Percentiles rank a stretch among this genome's conserved stretches.
Conservation (phyloP, 2,329 filamentous ascomycete genomes). For the Exophiala sp. region DNA sequence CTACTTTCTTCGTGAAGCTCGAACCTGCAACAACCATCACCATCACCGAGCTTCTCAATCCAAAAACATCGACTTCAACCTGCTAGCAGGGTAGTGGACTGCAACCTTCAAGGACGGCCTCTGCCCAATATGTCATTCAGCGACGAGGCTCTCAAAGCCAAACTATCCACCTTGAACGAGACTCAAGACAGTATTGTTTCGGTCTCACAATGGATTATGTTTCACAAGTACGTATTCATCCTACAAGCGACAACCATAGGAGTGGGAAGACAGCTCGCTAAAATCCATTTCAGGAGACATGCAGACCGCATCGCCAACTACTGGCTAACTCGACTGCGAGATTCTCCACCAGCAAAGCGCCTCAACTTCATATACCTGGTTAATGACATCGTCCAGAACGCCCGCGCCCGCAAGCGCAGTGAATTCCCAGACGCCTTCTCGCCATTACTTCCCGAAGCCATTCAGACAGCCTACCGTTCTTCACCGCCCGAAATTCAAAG, state of each 20-base stretch:
- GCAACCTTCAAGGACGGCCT: background rate
- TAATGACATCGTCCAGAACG: slow-evolving; percentile 96
- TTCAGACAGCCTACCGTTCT: slow-evolving; percentile 84
- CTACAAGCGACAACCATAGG: background rate
- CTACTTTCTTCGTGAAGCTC: background rate
- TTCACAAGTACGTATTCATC: slow-evolving; percentile 69
- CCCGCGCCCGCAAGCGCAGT: slow-evolving; percentile 84
- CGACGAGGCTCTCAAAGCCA: slow-evolving; percentile 90
- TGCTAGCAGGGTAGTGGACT: background rate
- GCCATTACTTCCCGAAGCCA: slow-evolving; percentile 87
- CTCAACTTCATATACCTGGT: slow-evolving; percentile 91
- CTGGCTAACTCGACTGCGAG: slow-evolving; percentile 86
- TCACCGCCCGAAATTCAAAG: slow-evolving; percentile 79
- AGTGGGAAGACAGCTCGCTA: background rate
- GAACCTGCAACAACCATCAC: background rate
- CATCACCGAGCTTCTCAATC: background rate
- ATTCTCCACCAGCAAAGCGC: slow-evolving; percentile 79
- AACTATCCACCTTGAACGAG: slow-evolving; percentile 92
- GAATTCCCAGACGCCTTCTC: slow-evolving; percentile 92
- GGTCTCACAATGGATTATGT: slow-evolving; percentile 99
- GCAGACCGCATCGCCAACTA: slow-evolving; percentile 87
- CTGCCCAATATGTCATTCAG: slow-evolving; percentile 76
- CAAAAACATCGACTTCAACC: no score
- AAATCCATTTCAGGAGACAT: slow-evolving; percentile 63
- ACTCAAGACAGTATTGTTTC: slow-evolving; percentile 96